These are phyloP conservation scores for Solanum appendiculatum DNA, from an alignment of 257 asterid genomes.

Conservation along the genomic window DNA sequence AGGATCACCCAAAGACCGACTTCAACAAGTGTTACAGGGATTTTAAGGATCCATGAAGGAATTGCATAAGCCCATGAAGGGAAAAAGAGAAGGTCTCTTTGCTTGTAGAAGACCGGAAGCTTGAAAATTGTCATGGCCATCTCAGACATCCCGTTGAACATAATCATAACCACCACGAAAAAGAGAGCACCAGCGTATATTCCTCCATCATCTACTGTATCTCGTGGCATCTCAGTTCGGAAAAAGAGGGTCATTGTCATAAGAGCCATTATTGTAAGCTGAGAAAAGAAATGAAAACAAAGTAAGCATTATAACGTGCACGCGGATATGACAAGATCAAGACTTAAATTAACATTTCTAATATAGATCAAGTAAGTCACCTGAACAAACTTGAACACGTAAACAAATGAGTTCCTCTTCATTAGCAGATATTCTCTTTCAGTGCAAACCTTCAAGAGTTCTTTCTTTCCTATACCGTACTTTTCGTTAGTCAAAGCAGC, in stretches of 20 bases:
- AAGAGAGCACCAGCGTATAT: constrained; percentile 38
- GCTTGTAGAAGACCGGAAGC: constrained; percentile 83
- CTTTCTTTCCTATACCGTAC: constrained; percentile 44
- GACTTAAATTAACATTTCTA: neutral
- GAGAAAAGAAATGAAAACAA: constrained; percentile 3
- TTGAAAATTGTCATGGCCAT: constrained; percentile 47
- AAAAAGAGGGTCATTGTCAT: constrained; percentile 36
- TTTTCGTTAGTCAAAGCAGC: constrained; percentile 55
- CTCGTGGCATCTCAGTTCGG: constrained; percentile 40
- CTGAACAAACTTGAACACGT: constrained; percentile 42
- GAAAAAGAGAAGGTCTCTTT: constrained; percentile 51
- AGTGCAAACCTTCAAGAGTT: constrained; percentile 47
- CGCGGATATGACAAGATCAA: neutral
- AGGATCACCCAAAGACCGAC: constrained; percentile 35
- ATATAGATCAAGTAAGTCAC: constrained; percentile 8
- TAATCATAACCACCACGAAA: constrained; percentile 21
- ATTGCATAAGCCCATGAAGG: constrained; percentile 72
- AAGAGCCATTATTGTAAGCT: constrained; percentile 31
- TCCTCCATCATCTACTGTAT: constrained; percentile 30
- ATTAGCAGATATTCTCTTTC: constrained; percentile 46
- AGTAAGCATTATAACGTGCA: neutral
- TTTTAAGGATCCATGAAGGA: constrained; percentile 56
- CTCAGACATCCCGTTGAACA: constrained; percentile 66
- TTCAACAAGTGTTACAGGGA: constrained; percentile 45
- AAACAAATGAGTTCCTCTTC: constrained; percentile 53